Evolutionary conservation across 371 early-diverging fungal genomes (phyloP).

Genomic region (Mortierella sp.): DNA sequence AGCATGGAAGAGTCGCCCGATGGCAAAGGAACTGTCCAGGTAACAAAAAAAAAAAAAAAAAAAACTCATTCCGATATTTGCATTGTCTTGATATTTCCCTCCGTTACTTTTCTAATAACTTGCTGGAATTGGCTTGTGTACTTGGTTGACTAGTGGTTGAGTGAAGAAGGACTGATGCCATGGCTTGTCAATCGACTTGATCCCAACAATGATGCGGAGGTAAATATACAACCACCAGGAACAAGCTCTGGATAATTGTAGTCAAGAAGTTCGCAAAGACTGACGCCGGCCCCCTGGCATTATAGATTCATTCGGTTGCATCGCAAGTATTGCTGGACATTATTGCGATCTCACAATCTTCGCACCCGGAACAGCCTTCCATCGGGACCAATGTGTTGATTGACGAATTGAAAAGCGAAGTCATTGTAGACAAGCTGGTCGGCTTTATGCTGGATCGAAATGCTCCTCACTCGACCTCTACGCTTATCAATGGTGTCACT

Average conservation of each 20-base stretch:
- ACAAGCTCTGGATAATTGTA: neutral
- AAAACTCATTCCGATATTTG: neutral
- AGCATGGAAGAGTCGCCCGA: conserved; percentile 91
- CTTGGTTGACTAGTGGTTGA: conserved; percentile 78
- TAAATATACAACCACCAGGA: conserved; percentile 34
- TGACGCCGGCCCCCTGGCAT: neutral
- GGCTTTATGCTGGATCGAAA: conserved; percentile 87
- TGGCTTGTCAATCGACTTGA: conserved; percentile 82
- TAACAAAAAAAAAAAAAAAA: conserved; percentile 25
- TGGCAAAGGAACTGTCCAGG: conserved; percentile 83
- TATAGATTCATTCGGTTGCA: conserved; percentile 78
- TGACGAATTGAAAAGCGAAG: conserved; percentile 84
- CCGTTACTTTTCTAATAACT: neutral
- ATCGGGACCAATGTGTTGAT: conserved; percentile 82
- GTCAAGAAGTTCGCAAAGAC: neutral
- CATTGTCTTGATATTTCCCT: neutral
- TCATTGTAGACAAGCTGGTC: conserved; percentile 78
- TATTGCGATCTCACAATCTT: conserved; percentile 88
- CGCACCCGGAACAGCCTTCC: conserved; percentile 74
- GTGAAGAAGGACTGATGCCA: conserved; percentile 80
- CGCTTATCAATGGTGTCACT: conserved; percentile 90
- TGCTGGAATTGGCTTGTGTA: neutral
- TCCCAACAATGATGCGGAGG: conserved; percentile 81
- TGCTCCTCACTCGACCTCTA: conserved; percentile 84
- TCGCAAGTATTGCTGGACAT: conserved; percentile 94